Evolutionary conservation across 2,329 filamentous ascomycete species (phyloP).

Genomic region (Colletotrichum sp.): DNA sequence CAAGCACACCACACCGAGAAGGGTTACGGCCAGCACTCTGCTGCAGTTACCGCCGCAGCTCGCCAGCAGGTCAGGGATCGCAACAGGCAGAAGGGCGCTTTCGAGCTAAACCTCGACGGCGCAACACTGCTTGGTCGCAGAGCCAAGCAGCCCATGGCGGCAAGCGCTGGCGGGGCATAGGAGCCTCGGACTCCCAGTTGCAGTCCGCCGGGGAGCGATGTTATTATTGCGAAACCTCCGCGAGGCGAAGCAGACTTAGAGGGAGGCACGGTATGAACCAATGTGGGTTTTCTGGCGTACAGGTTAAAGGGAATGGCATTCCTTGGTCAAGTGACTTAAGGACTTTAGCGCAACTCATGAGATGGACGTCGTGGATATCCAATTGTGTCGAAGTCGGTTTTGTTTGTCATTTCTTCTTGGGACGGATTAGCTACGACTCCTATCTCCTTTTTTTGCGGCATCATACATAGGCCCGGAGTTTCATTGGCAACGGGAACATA

Average conservation of each 20-base stretch:
- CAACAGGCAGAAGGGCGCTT: slow-evolving; percentile 76
- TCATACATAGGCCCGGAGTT: slow-evolving; percentile 19
- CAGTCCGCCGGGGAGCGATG: neutral
- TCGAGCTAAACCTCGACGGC: slow-evolving; percentile 91
- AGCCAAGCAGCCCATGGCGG: slow-evolving; percentile 55
- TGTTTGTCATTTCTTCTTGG: slow-evolving; percentile 2
- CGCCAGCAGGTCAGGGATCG: slow-evolving; percentile 76
- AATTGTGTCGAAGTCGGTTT: slow-evolving; percentile 6
- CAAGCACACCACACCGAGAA: slow-evolving; percentile 44
- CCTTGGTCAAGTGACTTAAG: slow-evolving; percentile 12
- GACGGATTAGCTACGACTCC: slow-evolving; percentile 5
- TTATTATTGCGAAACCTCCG: neutral
- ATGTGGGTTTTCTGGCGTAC: slow-evolving; percentile 1
- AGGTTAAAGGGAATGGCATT: slow-evolving; percentile 16
- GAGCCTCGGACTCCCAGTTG: slow-evolving; percentile 2
- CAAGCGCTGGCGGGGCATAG: slow-evolving; percentile 39
- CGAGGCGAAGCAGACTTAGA: neutral
- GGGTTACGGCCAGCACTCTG: slow-evolving; percentile 90
- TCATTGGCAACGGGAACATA: slow-evolving; percentile 10
- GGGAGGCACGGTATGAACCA: slow-evolving; percentile 1
- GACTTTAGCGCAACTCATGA: slow-evolving; percentile 17
- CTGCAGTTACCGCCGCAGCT: slow-evolving; percentile 82
- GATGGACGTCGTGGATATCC: slow-evolving; percentile 19
- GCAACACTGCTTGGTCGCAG: slow-evolving; percentile 84
- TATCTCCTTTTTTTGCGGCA: slow-evolving; percentile 10